Percentiles rank a stretch among this genome's conserved stretches.
These are phyloP conservation scores for Lactifluus hygrophoroides DNA, from an alignment of 768 basidiomycete species.

Conservation along the genomic window DNA sequence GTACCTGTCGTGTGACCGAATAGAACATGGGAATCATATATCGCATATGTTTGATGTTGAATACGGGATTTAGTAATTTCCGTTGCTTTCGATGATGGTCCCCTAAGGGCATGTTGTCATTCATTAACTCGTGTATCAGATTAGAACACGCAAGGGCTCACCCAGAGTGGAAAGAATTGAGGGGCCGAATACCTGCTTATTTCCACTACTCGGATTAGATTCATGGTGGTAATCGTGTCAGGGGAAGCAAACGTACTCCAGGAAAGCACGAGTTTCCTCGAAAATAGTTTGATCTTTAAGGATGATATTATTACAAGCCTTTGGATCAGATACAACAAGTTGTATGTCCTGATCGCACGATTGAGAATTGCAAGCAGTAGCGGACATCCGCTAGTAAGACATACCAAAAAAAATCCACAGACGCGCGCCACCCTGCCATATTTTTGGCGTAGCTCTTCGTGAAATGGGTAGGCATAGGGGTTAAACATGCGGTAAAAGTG, in stretches of 20 bases:
- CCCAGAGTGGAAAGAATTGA: background rate
- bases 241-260: background rate
- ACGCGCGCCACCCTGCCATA: no score
- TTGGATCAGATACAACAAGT: constrained; percentile 2
- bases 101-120: background rate
- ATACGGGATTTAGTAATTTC: constrained; percentile 16
- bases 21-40: constrained; percentile 19
- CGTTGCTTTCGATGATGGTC: constrained; percentile 2
- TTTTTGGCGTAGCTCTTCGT: no score
- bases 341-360: background rate
- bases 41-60: constrained; percentile 22
- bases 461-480: no score
- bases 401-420: background rate
- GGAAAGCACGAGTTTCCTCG: background rate
- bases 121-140: background rate
- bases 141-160: background rate
- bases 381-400: background rate
- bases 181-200: background rate
- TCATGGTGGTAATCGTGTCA: no score
- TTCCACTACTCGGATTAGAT: background rate
- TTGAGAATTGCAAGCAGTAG: background rate
- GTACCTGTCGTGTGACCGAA: constrained; percentile 13
- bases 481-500: no score
- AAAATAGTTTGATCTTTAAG: background rate
- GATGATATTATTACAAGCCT: background rate